Conservation (phyloP, 495 filamentous ascomycete genomes). For the Podospora pseudoanserina region DNA sequence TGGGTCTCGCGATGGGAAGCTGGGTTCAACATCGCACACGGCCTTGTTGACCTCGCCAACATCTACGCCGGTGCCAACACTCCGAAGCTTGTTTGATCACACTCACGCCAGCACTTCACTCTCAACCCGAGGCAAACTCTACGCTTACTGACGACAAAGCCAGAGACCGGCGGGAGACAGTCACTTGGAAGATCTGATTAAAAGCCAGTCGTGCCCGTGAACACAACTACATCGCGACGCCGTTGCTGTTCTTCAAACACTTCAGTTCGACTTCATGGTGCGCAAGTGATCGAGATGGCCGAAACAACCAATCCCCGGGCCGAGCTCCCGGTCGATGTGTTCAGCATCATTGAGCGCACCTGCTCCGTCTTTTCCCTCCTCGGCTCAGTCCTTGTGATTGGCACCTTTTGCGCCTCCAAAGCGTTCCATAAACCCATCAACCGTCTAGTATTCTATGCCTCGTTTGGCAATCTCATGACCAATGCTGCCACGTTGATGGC, state of each 20-base stretch:
- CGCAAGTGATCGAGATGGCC: background rate
- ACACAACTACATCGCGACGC: too few species aligned
- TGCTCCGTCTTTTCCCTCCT: conserved; percentile 68
- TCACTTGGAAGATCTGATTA: background rate
- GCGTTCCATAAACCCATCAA: conserved; percentile 76
- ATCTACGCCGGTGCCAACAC: background rate
- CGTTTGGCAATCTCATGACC: conserved; percentile 76
- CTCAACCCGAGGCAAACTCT: background rate
- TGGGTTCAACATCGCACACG: background rate
- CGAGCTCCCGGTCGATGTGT: conserved; percentile 33
- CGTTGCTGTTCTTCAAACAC: background rate
- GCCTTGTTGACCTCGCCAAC: too few species aligned
- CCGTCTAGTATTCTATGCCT: conserved; percentile 78
- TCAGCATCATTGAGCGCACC: conserved; percentile 61
- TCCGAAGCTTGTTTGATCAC: background rate
- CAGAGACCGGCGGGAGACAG: background rate
- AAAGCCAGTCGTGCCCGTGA: too few species aligned
- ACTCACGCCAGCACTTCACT: conserved; percentile 9
- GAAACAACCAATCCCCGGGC: background rate
- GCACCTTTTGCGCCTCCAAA: conserved; percentile 60
- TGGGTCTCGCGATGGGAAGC: background rate
- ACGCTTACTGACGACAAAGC: background rate
- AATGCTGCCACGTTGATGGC: conserved; percentile 78
- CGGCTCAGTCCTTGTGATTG: conserved; percentile 68
- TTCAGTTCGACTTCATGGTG: background rate